Evolutionary conservation across 805 yeast species (phyloP), one percentile per base, ranked within the genome.

Genomic region (Ogataea neopini): DNA sequence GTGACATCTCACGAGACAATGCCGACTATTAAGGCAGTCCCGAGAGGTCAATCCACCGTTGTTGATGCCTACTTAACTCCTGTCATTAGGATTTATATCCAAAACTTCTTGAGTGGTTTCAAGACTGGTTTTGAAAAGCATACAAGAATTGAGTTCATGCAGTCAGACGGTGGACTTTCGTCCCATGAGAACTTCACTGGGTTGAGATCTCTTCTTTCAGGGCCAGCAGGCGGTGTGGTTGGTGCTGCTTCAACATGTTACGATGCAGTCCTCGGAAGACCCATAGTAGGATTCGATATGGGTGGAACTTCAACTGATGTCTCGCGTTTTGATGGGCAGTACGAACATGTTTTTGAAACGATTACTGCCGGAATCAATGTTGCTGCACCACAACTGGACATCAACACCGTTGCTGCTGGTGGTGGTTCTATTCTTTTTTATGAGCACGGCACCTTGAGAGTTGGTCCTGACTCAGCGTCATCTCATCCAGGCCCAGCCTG

Each of bases 401-500:
- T 60, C 34, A 54, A 51, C 38, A 60, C 64, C 4, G 64, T 60
- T 26, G 64, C 64, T 19, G 64, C 64, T 15, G 64, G 64, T 36
- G 64, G 91, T 40, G 88, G 89, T 6, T 81, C 88, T 1, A 76
- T 80, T 38, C 60, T 84, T 37, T 70, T 72, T 47, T 84, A 83
- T 78, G 74, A 77, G 54, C 82, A 83, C 59, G 88, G 88, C 2
- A 65, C 83, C 23, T 86, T 86, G 58, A 77, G 73, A 6, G 94
- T 86, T 5, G 95, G 95, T 1, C 95, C 95, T 0, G 90, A 84
- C 55, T 80, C 88, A 44, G 94, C 94, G 6, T 74, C 87, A 9
- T 84, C 92, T 1, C 89, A 87, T 57, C 95, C 95, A 5, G 94
- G 94, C 3, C 94, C 95, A 2, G 87, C 89, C 4, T 84, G 90